Base-by-base conservation (phyloP, 768 basidiomycete species). In the Hypholoma fasciculare region DNA sequence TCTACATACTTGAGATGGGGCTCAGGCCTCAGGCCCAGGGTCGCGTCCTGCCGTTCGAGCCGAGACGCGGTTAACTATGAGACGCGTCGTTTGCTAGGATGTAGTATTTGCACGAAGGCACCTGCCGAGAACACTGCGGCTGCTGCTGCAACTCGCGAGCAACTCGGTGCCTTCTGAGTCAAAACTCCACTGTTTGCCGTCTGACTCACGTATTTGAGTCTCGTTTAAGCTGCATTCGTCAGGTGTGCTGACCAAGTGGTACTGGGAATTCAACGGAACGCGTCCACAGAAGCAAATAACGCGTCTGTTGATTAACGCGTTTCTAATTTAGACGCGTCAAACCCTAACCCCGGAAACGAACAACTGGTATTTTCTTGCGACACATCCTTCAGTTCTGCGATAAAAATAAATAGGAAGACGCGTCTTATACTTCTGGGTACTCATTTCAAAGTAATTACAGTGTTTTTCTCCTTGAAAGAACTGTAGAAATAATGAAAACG, bases 321-420 rank as follows among this genome's bases (percentile, higher is more conserved):
- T 34, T 50, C 57, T 63, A 68, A 68, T 68, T 64, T 61, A 64
- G 57, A 50, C 67, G 67, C 63, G 67, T 66, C 57, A 60, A 65
- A 66, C 65, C 63, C 58, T 68, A 66, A 64, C 63, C 66, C 40
- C 54, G 17, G 13, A 5, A n/a, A 44, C 30, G 2, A 3, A 8
- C 56, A 30, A 13, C 13, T 48, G 47, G 17, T 36, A 37, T 36
- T 55, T 40, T 26, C 40, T 8, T 20, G 6, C 26, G 30, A 6
- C 26, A 17, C 17, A 46, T 23, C 3, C 17, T 3, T 6, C 30
- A 9, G 19, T 4, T 16, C 34, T n/a, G 5, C 39, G n/a, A 7
- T 49, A 40, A 26, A 30, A 8, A n/a, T n/a, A n/a, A 47, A 26
- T 27, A 46, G 9, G 7, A 11, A n/a, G 11, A n/a, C 23, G 27